A percentile compares a stretch with the other conserved stretches of the same genome.
These are phyloP conservation scores for Talaromyces borbonicus DNA, from an alignment of 495 filamentous ascomycete species.

Conservation along the genomic window DNA sequence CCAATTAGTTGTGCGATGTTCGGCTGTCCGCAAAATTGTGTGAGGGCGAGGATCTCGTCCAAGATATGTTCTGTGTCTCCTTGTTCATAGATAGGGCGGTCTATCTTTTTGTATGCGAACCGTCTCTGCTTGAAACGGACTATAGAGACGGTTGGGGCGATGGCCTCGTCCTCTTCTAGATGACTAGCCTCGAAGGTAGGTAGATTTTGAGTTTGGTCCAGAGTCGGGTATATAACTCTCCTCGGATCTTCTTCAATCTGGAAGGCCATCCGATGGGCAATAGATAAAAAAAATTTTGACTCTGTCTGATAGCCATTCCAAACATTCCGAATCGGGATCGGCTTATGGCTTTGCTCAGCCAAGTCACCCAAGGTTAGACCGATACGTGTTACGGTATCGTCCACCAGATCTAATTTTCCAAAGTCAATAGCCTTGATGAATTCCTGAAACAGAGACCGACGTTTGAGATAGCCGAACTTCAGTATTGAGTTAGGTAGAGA, in stretches of 20 bases:
- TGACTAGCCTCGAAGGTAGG: conserved; percentile 8
- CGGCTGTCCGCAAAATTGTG: conserved; percentile 10
- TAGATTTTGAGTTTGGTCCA: conserved; percentile 7
- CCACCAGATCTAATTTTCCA: conserved; percentile 7
- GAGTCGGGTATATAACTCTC: conserved; percentile 10
- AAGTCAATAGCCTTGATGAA: conserved; percentile 14
- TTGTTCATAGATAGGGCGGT: conserved; percentile 11
- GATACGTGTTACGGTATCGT: conserved; percentile 10
- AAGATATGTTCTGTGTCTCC: conserved; percentile 10
- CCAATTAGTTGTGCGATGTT: conserved; percentile 14
- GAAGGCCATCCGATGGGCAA: conserved; percentile 8
- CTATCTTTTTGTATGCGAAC: conserved; percentile 12
- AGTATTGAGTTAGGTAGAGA: conserved; percentile 4
- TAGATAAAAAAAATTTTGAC: conserved; percentile 7
- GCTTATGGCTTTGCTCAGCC: conserved; percentile 5
- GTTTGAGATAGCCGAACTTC: conserved; percentile 7
- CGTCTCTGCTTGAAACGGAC: conserved; percentile 4
- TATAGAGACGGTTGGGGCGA: conserved; percentile 10
- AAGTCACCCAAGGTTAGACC: conserved; percentile 9
- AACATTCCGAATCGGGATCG: conserved; percentile 5
- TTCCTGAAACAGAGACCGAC: conserved; percentile 1
- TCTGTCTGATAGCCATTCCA: background rate
- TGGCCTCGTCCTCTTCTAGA: conserved; percentile 5
- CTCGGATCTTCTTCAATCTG: conserved; percentile 9
- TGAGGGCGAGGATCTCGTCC: conserved; percentile 10